Evolutionary conservation across 495 filamentous ascomycete species (phyloP), one percentile per base, ranked within the genome.

Genomic region (Lepraria neglecta): DNA sequence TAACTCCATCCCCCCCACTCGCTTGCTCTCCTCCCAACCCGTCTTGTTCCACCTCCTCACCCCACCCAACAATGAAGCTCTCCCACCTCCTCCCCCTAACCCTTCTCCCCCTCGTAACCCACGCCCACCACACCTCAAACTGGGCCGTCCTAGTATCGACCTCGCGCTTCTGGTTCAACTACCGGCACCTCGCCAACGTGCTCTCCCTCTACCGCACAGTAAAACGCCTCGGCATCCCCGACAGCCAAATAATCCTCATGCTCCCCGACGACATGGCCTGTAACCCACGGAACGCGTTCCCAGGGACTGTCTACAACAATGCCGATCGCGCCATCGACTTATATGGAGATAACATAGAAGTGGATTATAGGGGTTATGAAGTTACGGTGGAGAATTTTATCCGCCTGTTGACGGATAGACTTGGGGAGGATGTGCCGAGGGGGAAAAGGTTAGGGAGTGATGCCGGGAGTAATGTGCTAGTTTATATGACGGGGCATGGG

Each of bases 91-190:
- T 80, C 59, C 70, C 79, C 21, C 59, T 81, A 52, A 60, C 76
- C 62, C 68, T 12, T 84, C 64, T 67, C 81, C 57, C 73, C 50
- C 64, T 77, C 51, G 59, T 72, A 35, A 77, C 78, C 42, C 68
- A 75, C 33, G 84, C 87, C 61, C 89, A 94, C 62, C 94, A 98
- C 74, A 97, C 95, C 1, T 96, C 89, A 64, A 98, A 98, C 72
- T 98, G 95, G 95, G 94, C 94, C 3, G 94, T 98, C 51, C 85
- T 98, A 9, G 94, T 98, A 42, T 92, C 87, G 50, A 98, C 94
- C n/a, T 97, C 95, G 9, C 87, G 94, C 60, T 98, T 98, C 79
- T 98, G 94, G 94, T 98, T 98, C 84, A 98, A 98, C 77, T 98
- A 98, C 77, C 89, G 94, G 46, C 94, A 98, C 70, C 85, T 98